Evolutionary conservation across 2,329 filamentous ascomycete species (phyloP), one percentile per base, ranked within the genome.

Genomic region (Curvularia eragrostidis): DNA sequence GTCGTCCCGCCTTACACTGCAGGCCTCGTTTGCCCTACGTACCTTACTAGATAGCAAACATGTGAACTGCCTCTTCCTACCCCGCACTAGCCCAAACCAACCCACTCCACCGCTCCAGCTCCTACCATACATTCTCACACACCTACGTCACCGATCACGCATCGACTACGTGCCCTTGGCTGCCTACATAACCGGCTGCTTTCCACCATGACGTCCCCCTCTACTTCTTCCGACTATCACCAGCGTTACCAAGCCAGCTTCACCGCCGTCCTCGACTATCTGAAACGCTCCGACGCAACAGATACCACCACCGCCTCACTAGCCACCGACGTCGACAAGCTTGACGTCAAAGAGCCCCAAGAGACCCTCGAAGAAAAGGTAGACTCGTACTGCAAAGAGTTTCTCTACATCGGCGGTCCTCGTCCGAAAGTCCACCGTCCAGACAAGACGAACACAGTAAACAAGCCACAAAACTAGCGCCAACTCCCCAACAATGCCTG

Each of bases 401-500:
- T 65, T 19, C 43, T 59, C 1, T 39, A 64, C 34, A 59, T 59
- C 24, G 59, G 58, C 39, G 61, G 50, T 12, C 32, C 32, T 5
- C 6, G 13, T 12, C 13, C 56, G 52, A 13, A 48, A 58, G 43
- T 48, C 54, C 13, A 34, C 52, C 12, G 30, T 4, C 18, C 15
- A 34, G 26, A 42, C 19, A 24, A 54, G 48, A 21, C 13, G 4
- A 28, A 28, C 5, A 56, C n/a, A 62, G 30, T 10, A 53, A 48
- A 48, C 5, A 43, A 49, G 30, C 43, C n/a, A 48, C 19, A 24
- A 24, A 59, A 55, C 41, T 63, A 54, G 52, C 57, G 21, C 57
- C 30, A 10, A 32, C 5, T n/a, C n/a, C n/a, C 28, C 69, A 74
- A 62, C 46, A 80, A 80, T 80, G 78, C 78, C 79, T 54, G 73